Conservation (phyloP, 495 filamentous ascomycete species). For the Chaetomium cochliodes region DNA sequence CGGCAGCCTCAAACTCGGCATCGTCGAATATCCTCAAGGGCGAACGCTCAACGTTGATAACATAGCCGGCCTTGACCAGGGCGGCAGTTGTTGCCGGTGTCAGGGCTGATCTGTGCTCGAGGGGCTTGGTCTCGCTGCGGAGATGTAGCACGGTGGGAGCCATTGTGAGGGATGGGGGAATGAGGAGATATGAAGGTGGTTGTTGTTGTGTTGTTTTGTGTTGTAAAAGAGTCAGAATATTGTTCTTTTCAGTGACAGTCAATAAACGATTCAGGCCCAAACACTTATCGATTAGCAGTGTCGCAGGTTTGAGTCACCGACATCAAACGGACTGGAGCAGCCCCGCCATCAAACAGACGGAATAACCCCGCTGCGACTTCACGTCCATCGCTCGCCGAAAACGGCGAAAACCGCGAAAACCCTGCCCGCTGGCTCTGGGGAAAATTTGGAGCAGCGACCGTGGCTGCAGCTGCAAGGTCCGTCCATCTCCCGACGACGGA, state of each 20-base stretch:
- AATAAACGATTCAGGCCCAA: neutral
- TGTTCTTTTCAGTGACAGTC: neutral
- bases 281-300: neutral
- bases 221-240: neutral
- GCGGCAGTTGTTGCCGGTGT: slow-evolving; percentile 67
- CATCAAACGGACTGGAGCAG: neutral
- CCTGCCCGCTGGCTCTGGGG: slow-evolving; percentile 13
- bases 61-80: slow-evolving; percentile 80
- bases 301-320: slow-evolving; percentile 24
- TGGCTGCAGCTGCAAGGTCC: slow-evolving; percentile 3
- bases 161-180: slow-evolving; percentile 27
- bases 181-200: neutral
- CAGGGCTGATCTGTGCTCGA: slow-evolving; percentile 57
- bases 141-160: slow-evolving; percentile 47
- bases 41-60: slow-evolving; percentile 77
- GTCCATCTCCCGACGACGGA: neutral
- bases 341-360: too few relatives aligned
- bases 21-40: slow-evolving; percentile 83
- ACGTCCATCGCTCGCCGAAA: slow-evolving; percentile 14
- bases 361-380: too few relatives aligned
- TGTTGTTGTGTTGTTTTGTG: neutral
- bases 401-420: slow-evolving; percentile 30
- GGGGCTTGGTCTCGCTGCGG: slow-evolving; percentile 53
- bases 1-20: slow-evolving; percentile 59
- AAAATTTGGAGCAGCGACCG: slow-evolving; percentile 14